Evolutionary conservation across 495 filamentous ascomycete species (phyloP), one percentile per base, ranked within the genome.

Genomic region (Penicillium diatomitis): DNA sequence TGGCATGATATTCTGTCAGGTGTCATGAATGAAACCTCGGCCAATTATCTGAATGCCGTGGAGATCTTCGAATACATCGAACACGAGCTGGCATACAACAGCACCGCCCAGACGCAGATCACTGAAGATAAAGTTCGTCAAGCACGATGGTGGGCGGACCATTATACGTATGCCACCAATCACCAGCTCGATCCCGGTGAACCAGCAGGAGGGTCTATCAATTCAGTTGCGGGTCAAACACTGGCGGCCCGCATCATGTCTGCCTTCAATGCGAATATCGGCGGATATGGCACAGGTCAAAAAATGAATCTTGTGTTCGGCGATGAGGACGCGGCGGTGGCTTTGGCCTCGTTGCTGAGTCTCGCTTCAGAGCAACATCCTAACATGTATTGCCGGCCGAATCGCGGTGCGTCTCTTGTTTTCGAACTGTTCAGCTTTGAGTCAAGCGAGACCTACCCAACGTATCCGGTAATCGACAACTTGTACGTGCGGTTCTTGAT

Each of bases 401-500:
- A 80, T 49, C 86, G 81, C 49, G 86, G 83, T 8, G 78, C 79
- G 29, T 77, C 81, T 31, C 77, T 91, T 62, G 67, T 76, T 4
- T 84, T 90, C 51, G 88, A 95, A 69, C 74, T 95, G 6, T 83
- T 85, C 55, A 88, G 85, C 52, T 61, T 72, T 10, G 68, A 65
- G 63, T 32, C 51, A 0, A 77, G 65, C 57, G 70, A 51, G 51
- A 60, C 50, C 4, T 51, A 63, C 28, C 60, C 55, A 10, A 60
- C 52, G 61, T 84, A 74, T 52, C 83, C 85, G 0, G 56, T 58
- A 32, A 53, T 61, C 5, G 66, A 76, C 12, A 73, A 87, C 38
- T 72, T 91, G 35, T 79, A 72, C 51, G 83, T 95, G 31, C 80
- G 88, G 36, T 89, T 90, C 68, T 65, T 86, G 8, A 80, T 90